Evolutionary conservation across 2,329 filamentous ascomycete genomes (phyloP), one percentile per base, ranked within the genome.

Genomic region (Colletotrichum lupini): DNA sequence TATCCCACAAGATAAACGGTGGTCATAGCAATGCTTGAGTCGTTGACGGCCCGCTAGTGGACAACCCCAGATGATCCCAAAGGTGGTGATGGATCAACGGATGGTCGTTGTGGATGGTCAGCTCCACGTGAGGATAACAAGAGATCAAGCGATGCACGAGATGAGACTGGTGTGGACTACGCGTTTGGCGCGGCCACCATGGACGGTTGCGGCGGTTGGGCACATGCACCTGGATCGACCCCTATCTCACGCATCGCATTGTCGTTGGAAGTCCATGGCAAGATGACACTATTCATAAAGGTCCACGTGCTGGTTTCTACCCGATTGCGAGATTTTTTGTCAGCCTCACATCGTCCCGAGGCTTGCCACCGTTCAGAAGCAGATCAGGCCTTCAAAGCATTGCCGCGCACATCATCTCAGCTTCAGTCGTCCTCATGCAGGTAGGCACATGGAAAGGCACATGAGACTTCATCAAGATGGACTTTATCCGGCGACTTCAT

Each of bases 21-120:
- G 72, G 74, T 74, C 74, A 68, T 61, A 74, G 74, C 72, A 72
- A 66, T 74, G 57, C 67, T 75, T 58, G 64, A 63, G 55, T 59
- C 32, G 70, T 32, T 57, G 35, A 16, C 32, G 49, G 24, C 32
- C 67, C 35, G 19, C 26, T 56, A 65, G 70, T 53, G 70, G 60
- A 35, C 60, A 56, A 52, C 70, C 70, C 70, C 70, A 73, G 67
- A 70, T 70, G 60, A 65, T 73, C 46, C 70, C 49, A 24, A 70
- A 70, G 67, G 26, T 52, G 67, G 67, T 32, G 70, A 70, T 66
- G 32, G 70, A 73, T 73, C 67, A 70, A 56, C 67, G 56, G 46
- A 70, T 32, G 26, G 26, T 30, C 55, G 11, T 30, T 64, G 46
- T 49, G 60, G 26, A 49, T 35, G 67, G 46, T 49, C 58, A 55